A percentile compares a stretch with the other conserved stretches of the same genome.
Conservation (phyloP, 768 basidiomycete species). For the Suillus americanus region DNA sequence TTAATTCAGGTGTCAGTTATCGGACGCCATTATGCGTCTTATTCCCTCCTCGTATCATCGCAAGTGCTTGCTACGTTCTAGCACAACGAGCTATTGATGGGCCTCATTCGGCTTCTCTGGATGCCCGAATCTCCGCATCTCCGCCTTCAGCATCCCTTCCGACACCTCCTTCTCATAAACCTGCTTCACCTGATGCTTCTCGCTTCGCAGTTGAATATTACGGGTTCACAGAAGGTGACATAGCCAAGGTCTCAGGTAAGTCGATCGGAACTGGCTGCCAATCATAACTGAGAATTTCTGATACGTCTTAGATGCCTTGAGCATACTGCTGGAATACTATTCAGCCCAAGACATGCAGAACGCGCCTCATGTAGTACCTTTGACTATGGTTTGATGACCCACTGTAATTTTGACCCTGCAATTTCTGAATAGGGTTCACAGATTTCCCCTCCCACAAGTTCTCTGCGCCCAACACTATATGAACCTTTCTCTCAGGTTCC, state of each 20-base stretch:
- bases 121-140: conserved; percentile 69
- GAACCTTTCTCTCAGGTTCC: conserved; percentile 37
- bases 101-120: conserved; percentile 69
- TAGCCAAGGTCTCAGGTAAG: conserved; percentile 61
- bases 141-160: conserved; percentile 76
- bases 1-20: conserved; percentile 46
- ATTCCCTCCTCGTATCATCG: conserved; percentile 67
- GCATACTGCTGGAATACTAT: conserved; percentile 74
- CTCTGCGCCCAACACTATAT: conserved; percentile 40
- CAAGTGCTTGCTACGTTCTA: conserved; percentile 75
- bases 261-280: conserved; percentile 2
- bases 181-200: conserved; percentile 67
- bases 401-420: not conserved
- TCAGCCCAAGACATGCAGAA: conserved; percentile 54
- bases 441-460: conserved; percentile 49
- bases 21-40: conserved; percentile 78
- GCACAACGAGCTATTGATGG: conserved; percentile 74
- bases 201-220: conserved; percentile 70
- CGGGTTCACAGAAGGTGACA: conserved; percentile 58
- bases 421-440: conserved; percentile 24
- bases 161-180: conserved; percentile 77
- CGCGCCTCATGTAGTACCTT: conserved; percentile 49
- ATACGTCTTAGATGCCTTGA: conserved; percentile 50
- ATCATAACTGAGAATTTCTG: conserved; percentile 6
- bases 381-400: conserved; percentile 47